Conservation (phyloP, 1,284 basidiomycete genomes). For the Trichosporon sp. region DNA sequence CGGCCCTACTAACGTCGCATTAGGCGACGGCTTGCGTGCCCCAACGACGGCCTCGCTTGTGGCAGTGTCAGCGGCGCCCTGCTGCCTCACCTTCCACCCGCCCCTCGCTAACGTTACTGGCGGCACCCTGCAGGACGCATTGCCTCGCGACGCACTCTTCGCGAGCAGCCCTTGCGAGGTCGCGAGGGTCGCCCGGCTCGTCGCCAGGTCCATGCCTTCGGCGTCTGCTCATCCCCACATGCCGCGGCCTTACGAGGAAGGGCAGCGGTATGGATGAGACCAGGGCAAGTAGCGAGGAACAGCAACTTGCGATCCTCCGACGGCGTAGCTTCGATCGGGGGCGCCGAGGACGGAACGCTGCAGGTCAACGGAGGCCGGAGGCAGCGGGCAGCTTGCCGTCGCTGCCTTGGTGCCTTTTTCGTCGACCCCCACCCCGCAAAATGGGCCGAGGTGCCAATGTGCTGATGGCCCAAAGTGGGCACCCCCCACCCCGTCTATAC, state of each 20-base stretch:
- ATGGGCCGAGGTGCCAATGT: too few relatives aligned
- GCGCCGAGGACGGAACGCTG: neutral
- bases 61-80: too few relatives aligned
- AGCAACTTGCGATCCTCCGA: neutral
- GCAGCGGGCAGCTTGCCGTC: too few relatives aligned
- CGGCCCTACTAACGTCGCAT: neutral
- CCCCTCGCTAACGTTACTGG: too few relatives aligned
- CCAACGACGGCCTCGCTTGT: too few relatives aligned
- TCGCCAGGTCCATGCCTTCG: neutral
- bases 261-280: neutral
- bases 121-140: neutral
- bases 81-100: too few relatives aligned
- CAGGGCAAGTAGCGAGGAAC: neutral
- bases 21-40: neutral
- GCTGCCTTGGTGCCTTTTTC: too few relatives aligned
- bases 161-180: neutral
- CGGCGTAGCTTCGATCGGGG: neutral
- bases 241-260: neutral
- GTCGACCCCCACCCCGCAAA: too few relatives aligned
- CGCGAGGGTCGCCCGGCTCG: too few relatives aligned
- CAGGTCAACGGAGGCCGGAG: too few relatives aligned
- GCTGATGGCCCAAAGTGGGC: too few relatives aligned
- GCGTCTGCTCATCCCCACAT: neutral
- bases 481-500: too few relatives aligned
- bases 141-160: neutral